phyloP scores from a whole-genome alignment of 2,329 filamentous ascomycete species.

The Fusarium torulosum region DNA sequence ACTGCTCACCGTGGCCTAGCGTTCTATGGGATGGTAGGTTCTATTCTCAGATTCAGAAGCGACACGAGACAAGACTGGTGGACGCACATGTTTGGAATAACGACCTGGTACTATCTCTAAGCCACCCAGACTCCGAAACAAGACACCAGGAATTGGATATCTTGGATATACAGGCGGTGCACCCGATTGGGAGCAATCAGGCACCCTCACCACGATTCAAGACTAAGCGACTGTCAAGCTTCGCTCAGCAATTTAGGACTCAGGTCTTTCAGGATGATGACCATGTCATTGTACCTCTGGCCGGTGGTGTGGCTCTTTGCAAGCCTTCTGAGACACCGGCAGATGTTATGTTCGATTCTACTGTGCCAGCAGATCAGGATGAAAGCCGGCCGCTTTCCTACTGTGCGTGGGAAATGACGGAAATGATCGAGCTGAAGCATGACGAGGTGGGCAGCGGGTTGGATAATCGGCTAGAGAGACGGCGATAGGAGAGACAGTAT shows the following conservation, averaged over 20 bases:
- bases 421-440: conserved; percentile 11
- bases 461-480: not conserved
- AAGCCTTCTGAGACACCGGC: conserved; percentile 6
- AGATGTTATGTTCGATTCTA: not conserved
- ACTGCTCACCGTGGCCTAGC: conserved; percentile 4
- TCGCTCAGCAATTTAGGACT: not conserved
- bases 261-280: conserved; percentile 37
- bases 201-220: not conserved
- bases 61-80: not conserved
- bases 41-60: not conserved
- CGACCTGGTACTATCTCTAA: conserved; percentile 13
- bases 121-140: not conserved
- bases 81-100: conserved; percentile 33
- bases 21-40: conserved; percentile 13
- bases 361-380: not conserved
- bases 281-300: conserved; percentile 28
- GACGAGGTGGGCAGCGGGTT: not conserved
- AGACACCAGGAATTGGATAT: not conserved
- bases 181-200: conserved; percentile 1
- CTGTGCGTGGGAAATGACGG: not conserved
- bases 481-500: not conserved
- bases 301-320: conserved; percentile 22
- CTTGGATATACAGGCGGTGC: conserved; percentile 10
- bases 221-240: not conserved
- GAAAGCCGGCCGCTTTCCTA: not conserved